Evolutionary conservation across 371 early-diverging fungal genomes (phyloP).

Genomic region (Syncephalastrum racemosum): DNA sequence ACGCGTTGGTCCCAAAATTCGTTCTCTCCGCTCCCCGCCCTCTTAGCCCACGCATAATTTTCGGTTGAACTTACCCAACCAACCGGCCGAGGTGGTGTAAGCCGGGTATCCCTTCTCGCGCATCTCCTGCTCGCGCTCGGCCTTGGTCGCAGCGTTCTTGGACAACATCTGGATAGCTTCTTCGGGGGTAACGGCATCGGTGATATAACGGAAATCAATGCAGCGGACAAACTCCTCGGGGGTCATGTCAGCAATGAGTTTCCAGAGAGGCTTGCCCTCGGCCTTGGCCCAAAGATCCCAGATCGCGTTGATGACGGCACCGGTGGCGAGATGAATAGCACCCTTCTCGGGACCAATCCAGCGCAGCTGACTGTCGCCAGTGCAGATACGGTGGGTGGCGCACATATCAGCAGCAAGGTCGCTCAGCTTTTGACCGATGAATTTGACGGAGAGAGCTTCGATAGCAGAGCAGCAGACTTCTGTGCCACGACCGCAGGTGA

Average conservation of each 20-base stretch:
- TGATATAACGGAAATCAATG: slow-evolving; percentile 56
- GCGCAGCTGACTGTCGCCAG: slow-evolving; percentile 50
- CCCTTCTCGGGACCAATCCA: slow-evolving; percentile 60
- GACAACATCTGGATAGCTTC: slow-evolving; percentile 48
- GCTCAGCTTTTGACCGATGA: slow-evolving; percentile 33
- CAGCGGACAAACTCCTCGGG: slow-evolving; percentile 50
- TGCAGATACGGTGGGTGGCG: slow-evolving; percentile 47
- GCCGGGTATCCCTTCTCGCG: slow-evolving; percentile 44
- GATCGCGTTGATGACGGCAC: slow-evolving; percentile 55
- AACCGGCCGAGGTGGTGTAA: slow-evolving; percentile 53
- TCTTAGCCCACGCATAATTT: neutral
- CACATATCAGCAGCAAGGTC: slow-evolving; percentile 42
- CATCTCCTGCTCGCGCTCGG: slow-evolving; percentile 37
- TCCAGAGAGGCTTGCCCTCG: slow-evolving; percentile 55
- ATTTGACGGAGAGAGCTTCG: slow-evolving; percentile 44
- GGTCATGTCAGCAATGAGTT: slow-evolving; percentile 48
- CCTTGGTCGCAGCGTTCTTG: slow-evolving; percentile 33
- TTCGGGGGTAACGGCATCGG: slow-evolving; percentile 54
- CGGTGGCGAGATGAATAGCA: slow-evolving; percentile 51
- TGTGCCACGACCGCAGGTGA: slow-evolving; percentile 52
- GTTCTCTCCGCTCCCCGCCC: neutral
- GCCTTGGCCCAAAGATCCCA: slow-evolving; percentile 61
- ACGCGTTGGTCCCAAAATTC: neutral
- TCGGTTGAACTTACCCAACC: slow-evolving; percentile 42
- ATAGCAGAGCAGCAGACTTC: slow-evolving; percentile 46